A percentile compares a stretch with the other conserved stretches of the same genome.
These are phyloP conservation scores for Neurospora terricola DNA, from an alignment of 495 filamentous ascomycete species.

Conservation along the genomic window DNA sequence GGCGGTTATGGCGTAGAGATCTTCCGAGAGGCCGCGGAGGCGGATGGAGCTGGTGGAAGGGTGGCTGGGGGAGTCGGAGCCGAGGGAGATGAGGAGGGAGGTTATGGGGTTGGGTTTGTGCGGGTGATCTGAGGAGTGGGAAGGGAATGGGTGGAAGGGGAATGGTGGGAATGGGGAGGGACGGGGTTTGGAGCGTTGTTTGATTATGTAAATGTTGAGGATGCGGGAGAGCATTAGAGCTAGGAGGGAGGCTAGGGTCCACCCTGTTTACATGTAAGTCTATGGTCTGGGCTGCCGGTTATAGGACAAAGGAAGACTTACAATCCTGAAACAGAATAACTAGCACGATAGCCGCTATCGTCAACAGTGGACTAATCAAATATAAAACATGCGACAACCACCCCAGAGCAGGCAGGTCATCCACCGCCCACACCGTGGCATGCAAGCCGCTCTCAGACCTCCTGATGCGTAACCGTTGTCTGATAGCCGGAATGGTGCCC, in stretches of 20 bases:
- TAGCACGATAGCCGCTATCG: conserved; percentile 29
- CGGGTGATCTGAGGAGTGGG: neutral
- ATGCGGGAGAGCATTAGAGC: conserved; percentile 43
- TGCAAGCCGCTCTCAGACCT: conserved; percentile 15
- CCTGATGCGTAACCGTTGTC: conserved; percentile 9
- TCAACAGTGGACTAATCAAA: conserved; percentile 32
- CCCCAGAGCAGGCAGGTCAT: conserved; percentile 21
- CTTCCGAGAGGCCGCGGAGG: conserved; percentile 41
- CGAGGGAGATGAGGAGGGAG: conserved; percentile 17
- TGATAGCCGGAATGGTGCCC: conserved; percentile 13
- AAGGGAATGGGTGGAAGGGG: neutral
- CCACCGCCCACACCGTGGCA: conserved; percentile 20
- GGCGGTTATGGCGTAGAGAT: conserved; percentile 48
- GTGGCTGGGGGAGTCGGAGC: conserved; percentile 9
- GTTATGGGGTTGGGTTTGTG: conserved; percentile 2
- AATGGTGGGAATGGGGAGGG: neutral
- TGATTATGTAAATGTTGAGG: conserved; percentile 45
- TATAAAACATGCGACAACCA: conserved; percentile 36
- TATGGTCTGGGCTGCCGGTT: neutral
- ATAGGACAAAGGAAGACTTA: conserved; percentile 7
- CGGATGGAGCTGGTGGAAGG: conserved; percentile 18
- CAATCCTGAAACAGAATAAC: conserved; percentile 37
- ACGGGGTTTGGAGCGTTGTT: conserved; percentile 28
- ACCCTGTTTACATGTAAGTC: conserved; percentile 21
- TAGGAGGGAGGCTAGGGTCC: conserved; percentile 34